Conservation (phyloP, 164 flowering plant genomes). For the Macadamia integrifolia region DNA sequence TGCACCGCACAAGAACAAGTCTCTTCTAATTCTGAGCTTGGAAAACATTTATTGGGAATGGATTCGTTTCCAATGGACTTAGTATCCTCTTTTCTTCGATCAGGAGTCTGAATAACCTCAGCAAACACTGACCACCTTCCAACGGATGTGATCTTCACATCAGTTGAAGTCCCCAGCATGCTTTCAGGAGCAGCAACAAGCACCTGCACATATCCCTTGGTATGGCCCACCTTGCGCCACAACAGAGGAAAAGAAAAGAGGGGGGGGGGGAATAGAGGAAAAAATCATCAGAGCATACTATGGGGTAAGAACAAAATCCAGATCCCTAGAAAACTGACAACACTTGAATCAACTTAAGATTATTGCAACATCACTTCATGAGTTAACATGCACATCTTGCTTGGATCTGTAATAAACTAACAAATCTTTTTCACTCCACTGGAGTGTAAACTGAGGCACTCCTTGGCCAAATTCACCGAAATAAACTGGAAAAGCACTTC, state of each 20-base stretch:
- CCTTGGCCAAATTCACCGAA: too few relatives aligned
- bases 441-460: neutral
- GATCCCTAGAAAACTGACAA: too few relatives aligned
- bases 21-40: conserved; percentile 8
- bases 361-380: too few relatives aligned
- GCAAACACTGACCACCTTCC: conserved; percentile 99
- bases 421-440: neutral
- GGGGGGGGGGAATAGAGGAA: neutral
- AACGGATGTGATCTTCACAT: conserved; percentile 79
- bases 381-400: neutral
- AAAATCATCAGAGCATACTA: neutral
- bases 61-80: conserved; percentile 11
- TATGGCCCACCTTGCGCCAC: conserved; percentile 83
- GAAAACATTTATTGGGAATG: conserved; percentile 7
- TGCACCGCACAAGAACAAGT: conserved; percentile 41
- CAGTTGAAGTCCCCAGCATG: conserved; percentile 79
- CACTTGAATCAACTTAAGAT: too few relatives aligned
- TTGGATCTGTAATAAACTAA: neutral
- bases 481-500: too few relatives aligned
- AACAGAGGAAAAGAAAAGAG: neutral
- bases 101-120: conserved; percentile 57
- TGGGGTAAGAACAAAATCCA: too few relatives aligned
- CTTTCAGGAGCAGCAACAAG: conserved; percentile 68
- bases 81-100: conserved; percentile 14
- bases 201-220: conserved; percentile 93